Conservation (phyloP, 768 basidiomycete genomes). For the Auriscalpium microsporum region DNA sequence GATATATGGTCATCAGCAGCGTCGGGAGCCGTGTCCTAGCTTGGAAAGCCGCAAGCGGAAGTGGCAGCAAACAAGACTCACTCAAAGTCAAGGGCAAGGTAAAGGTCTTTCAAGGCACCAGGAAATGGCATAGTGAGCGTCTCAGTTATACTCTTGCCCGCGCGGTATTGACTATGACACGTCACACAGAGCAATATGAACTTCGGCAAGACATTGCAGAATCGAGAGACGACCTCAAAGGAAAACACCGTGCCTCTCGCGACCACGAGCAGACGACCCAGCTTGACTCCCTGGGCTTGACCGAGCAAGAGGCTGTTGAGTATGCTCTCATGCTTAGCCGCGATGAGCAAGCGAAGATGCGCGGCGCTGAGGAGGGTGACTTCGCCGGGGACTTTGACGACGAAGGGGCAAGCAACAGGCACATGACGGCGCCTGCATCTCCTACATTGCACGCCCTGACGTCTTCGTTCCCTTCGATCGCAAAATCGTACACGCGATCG, state of each 20-base stretch:
- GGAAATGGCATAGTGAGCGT: conserved; percentile 32
- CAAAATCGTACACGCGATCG: conserved; percentile 5
- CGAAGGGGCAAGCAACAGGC: conserved; percentile 13
- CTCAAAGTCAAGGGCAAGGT: conserved; percentile 19
- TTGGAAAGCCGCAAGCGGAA: conserved; percentile 53
- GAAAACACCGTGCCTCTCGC: conserved; percentile 39
- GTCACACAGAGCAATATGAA: conserved; percentile 48
- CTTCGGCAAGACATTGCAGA: conserved; percentile 56
- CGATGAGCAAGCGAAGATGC: conserved; percentile 49
- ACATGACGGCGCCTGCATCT: conserved; percentile 1
- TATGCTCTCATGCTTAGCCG: conserved; percentile 81
- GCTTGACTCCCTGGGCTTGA: conserved; percentile 58
- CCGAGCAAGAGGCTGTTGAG: conserved; percentile 66
- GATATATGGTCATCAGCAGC: conserved; percentile 48
- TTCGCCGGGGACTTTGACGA: conserved; percentile 51
- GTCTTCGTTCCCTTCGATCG: conserved; percentile 17
- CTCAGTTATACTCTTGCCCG: background rate
- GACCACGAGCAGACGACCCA: conserved; percentile 50
- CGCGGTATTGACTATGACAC: too few species aligned
- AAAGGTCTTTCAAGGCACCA: conserved; percentile 11
- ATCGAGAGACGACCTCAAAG: conserved; percentile 39
- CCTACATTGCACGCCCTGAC: conserved; percentile 12
- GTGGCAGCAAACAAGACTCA: conserved; percentile 23
- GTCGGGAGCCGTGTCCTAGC: conserved; percentile 56
- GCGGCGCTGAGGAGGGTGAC: conserved; percentile 39